Conservation (phyloP, 805 yeast species). For the Myxozyma sirexii region DNA sequence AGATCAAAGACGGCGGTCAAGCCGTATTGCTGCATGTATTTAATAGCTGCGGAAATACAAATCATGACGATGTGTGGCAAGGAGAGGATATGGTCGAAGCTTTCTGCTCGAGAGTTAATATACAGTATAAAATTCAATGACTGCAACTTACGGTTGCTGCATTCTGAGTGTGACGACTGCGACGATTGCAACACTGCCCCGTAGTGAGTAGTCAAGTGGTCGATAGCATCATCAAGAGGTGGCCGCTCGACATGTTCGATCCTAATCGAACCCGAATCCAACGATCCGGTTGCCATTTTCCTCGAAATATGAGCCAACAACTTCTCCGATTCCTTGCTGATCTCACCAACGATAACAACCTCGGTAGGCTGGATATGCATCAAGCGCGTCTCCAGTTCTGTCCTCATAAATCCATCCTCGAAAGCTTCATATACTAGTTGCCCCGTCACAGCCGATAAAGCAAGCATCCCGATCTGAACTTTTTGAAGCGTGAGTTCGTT, state of each 20-base stretch:
- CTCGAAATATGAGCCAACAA: conserved; percentile 26
- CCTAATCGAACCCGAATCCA: conserved; percentile 16
- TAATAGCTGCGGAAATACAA: conserved; percentile 52
- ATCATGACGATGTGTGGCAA: conserved; percentile 39
- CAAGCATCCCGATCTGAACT: conserved; percentile 52
- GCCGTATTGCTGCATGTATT: conserved; percentile 64
- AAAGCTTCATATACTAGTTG: conserved; percentile 74
- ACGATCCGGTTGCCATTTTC: conserved; percentile 1
- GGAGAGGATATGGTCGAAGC: conserved; percentile 36
- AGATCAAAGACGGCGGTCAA: conserved; percentile 60
- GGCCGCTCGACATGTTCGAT: conserved; percentile 26
- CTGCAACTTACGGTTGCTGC: neutral
- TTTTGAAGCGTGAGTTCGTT: conserved; percentile 12
- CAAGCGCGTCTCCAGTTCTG: conserved; percentile 71
- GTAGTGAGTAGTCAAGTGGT: conserved; percentile 9
- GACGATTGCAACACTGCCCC: conserved; percentile 11
- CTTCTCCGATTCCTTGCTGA: conserved; percentile 44
- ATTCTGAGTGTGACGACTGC: conserved; percentile 12
- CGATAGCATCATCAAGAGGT: conserved; percentile 17
- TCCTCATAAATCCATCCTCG: conserved; percentile 58
- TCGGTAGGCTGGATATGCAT: conserved; percentile 79
- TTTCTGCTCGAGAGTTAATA: neutral
- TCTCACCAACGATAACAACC: conserved; percentile 53
- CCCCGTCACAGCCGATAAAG: conserved; percentile 74
- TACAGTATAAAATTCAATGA: no score